Base-by-base conservation (phyloP, 73 alveolate species). In the Breviolum minutum region DNA sequence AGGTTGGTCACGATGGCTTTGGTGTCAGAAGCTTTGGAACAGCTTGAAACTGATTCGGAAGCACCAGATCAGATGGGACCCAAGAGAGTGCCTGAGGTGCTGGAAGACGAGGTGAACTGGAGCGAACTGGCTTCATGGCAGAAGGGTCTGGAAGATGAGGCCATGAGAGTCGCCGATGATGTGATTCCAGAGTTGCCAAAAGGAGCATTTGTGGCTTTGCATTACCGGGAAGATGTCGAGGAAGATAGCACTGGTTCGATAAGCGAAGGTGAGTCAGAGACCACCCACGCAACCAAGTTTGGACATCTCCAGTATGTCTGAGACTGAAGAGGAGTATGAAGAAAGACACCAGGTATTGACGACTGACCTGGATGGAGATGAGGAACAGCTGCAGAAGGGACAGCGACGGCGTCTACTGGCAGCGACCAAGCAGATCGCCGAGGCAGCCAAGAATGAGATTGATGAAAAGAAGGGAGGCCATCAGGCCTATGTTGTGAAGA, bases 341-440 rank as follows among this genome's bases (percentile, higher is more conserved):
- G 91, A 82, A 7, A 32, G 71, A 2, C 73, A 82, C 60, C 10
- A 5, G 40, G 91, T 61, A 54, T 60, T 82, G 73, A 82, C 60
- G 22, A 71, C 91, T 19, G 91, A 22, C 91, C 10, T 54, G 24
- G 91, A 16, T 54, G 91, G 71, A 6, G 87, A 77, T 32, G 87
- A 77, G 40, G 87, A 77, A 12, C 10, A 24, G 66, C 66, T 77
- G 66, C 7, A 77, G 30, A 77, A 77, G n/a, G 87, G 87, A 11
- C 87, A 77, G 87, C 87, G 87, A 5, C 14, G 87, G 11, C 16
- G 87, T 7, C 29, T 77, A 64, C 87, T 77, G 63, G 87, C 87
- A 30, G 66, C 63, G 29, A 32, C 87, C n/a, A 77, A 77, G 87
- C 87, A 77, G 87, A 77, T 77, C 66, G 87, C 63, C 2, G 87